Evolutionary conservation across 768 basidiomycete genomes (phyloP).

Genomic region (Rhodocollybia butyracea): DNA sequence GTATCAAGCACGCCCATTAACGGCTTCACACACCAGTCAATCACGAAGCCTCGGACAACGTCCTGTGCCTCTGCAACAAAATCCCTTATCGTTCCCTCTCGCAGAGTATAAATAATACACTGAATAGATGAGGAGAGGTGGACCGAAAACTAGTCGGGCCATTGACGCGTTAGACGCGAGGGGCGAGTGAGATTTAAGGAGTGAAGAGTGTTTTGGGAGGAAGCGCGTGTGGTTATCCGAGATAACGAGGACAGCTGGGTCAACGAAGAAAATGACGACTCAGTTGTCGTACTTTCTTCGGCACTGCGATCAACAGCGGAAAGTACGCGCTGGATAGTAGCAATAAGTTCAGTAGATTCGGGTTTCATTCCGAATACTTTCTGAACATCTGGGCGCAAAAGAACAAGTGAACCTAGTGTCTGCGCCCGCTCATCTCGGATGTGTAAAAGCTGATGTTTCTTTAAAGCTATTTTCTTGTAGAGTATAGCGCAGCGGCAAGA

Average conservation of each 20-base stretch:
- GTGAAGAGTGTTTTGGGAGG: neutral
- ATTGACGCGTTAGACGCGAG: slow-evolving; percentile 22
- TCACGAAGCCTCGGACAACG: slow-evolving; percentile 70
- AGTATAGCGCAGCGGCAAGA: slow-evolving; percentile 51
- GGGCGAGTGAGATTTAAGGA: too few species aligned
- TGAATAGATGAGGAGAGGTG: slow-evolving; percentile 58
- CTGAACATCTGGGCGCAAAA: slow-evolving; percentile 46
- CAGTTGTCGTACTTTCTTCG: too few species aligned
- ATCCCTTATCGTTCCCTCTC: slow-evolving; percentile 51
- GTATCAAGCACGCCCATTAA: slow-evolving; percentile 80
- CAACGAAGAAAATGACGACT: neutral
- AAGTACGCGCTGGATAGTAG: neutral
- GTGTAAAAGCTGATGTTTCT: slow-evolving; percentile 52
- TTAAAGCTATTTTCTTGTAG: slow-evolving; percentile 70
- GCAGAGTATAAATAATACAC: slow-evolving; percentile 53
- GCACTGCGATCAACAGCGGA: too few species aligned
- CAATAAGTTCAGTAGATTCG: too few species aligned
- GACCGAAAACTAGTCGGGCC: slow-evolving; percentile 59
- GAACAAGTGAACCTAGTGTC: slow-evolving; percentile 59
- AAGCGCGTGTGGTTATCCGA: too few species aligned
- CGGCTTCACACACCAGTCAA: slow-evolving; percentile 85
- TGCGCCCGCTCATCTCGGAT: slow-evolving; percentile 69
- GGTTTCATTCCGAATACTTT: slow-evolving; percentile 13
- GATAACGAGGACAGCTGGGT: neutral
- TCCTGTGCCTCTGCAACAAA: slow-evolving; percentile 58